Conservation (phyloP, 1,139 yeast species). For the Yamadazyma sp. region DNA sequence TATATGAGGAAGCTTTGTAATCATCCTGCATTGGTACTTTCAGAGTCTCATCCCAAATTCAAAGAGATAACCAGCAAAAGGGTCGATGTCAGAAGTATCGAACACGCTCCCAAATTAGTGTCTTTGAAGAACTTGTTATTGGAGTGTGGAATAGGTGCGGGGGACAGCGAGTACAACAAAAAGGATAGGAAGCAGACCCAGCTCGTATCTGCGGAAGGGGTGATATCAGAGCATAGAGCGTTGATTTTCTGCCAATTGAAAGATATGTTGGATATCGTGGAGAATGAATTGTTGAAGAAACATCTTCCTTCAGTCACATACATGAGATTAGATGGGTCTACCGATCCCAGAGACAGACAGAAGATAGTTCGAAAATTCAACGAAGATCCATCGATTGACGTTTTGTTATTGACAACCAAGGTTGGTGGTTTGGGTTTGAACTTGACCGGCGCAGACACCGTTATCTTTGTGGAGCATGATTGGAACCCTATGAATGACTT, state of each 20-base stretch:
- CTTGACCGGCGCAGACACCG: conserved; percentile 98
- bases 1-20: conserved; percentile 97
- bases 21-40: conserved; percentile 92
- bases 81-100: conserved; percentile 65
- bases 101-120: conserved; percentile 85
- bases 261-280: conserved; percentile 97
- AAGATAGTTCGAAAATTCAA: conserved; percentile 89
- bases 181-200: conserved; percentile 31
- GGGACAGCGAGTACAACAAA: conserved; percentile 44
- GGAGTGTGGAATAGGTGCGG: conserved; percentile 92
- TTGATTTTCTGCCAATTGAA: conserved; percentile 93
- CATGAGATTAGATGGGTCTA: conserved; percentile 92
- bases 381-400: conserved; percentile 96
- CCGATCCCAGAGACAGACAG: conserved; percentile 91
- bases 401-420: conserved; percentile 86
- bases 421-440: conserved; percentile 98
- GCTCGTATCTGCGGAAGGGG: conserved; percentile 57
- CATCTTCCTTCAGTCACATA: conserved; percentile 90
- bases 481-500: conserved; percentile 99
- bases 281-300: conserved; percentile 78
- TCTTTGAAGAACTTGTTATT: conserved; percentile 78
- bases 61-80: conserved; percentile 61
- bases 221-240: conserved; percentile 94
- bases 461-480: conserved; percentile 96
- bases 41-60: conserved; percentile 83